Conservation (phyloP, 306 rosid genomes). For the Rosa multiflora region DNA sequence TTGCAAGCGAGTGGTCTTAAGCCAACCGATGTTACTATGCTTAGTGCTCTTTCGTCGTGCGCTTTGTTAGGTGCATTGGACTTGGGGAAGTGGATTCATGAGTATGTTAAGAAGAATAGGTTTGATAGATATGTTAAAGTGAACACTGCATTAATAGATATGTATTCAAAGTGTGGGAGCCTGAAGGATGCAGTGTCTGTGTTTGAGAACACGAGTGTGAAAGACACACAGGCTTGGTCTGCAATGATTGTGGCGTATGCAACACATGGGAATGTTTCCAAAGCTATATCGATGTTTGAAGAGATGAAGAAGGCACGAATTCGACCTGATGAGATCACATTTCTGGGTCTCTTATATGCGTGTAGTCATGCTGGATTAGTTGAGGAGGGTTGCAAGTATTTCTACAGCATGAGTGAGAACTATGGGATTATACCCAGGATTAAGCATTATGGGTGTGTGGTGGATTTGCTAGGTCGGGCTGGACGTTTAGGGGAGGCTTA, state of each 20-base stretch:
- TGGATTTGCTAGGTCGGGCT: constrained; percentile 80
- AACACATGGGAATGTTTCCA: constrained; percentile 66
- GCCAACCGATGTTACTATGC: constrained; percentile 83
- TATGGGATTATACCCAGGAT: constrained; percentile 60
- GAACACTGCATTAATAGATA: constrained; percentile 77
- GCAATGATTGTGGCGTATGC: constrained; percentile 73
- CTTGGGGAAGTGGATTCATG: constrained; percentile 83
- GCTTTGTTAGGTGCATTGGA: constrained; percentile 71
- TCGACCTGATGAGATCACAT: constrained; percentile 72
- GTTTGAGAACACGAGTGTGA: constrained; percentile 54
- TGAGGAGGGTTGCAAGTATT: constrained; percentile 60
- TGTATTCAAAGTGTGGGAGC: constrained; percentile 86
- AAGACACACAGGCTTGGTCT: constrained; percentile 88
- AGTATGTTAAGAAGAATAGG: constrained; percentile 68
- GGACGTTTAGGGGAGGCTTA: constrained; percentile 68
- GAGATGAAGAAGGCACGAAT: constrained; percentile 60
- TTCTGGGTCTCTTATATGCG: constrained; percentile 68
- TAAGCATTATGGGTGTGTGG: constrained; percentile 91
- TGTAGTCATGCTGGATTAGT: constrained; percentile 83
- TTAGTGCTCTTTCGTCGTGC: constrained; percentile 64
- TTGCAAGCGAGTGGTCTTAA: constrained; percentile 56
- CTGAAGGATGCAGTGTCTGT: constrained; percentile 60
- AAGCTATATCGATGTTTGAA: constrained; percentile 54
- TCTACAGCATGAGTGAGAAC: constrained; percentile 51
- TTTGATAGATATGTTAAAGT: constrained; percentile 72